Percentiles rank a stretch among this genome's conserved stretches.
Evolutionary conservation across 1,284 basidiomycete species (phyloP).

Genomic region (Sanguinoderma infundibulare): DNA sequence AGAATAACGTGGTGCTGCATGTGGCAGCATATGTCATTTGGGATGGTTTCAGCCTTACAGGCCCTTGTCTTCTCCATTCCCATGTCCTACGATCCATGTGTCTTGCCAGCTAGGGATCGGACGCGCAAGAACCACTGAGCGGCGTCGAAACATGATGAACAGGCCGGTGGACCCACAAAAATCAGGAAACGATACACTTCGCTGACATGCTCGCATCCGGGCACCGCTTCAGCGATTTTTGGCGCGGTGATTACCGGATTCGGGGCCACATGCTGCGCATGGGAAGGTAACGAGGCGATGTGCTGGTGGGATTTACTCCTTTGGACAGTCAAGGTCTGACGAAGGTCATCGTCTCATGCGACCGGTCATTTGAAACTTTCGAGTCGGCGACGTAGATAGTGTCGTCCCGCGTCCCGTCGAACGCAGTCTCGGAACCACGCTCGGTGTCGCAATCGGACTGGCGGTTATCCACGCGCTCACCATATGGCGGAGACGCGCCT

Average conservation of each 20-base stretch:
- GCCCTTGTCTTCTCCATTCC: neutral
- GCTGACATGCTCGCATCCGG: neutral
- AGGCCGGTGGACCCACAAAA: neutral
- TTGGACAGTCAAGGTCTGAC: no score
- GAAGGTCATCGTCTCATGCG: no score
- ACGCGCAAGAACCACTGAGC: neutral
- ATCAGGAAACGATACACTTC: neutral
- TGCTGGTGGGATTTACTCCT: constrained; percentile 11
- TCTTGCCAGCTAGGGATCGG: neutral
- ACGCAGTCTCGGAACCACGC: neutral
- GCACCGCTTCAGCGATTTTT: neutral
- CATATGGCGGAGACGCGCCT: neutral
- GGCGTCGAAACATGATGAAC: neutral
- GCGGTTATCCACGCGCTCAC: neutral
- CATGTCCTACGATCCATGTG: neutral
- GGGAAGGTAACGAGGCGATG: neutral
- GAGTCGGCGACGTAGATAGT: no score
- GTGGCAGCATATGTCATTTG: neutral
- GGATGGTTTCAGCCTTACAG: neutral
- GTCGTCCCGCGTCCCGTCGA: neutral
- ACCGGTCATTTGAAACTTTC: no score
- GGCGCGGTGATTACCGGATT: neutral
- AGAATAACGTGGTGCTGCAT: neutral
- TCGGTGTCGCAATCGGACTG: neutral
- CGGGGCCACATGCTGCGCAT: neutral